These are phyloP conservation scores for Loxodes magnus DNA, from an alignment of 73 alveolate species.

Conservation along the genomic window DNA sequence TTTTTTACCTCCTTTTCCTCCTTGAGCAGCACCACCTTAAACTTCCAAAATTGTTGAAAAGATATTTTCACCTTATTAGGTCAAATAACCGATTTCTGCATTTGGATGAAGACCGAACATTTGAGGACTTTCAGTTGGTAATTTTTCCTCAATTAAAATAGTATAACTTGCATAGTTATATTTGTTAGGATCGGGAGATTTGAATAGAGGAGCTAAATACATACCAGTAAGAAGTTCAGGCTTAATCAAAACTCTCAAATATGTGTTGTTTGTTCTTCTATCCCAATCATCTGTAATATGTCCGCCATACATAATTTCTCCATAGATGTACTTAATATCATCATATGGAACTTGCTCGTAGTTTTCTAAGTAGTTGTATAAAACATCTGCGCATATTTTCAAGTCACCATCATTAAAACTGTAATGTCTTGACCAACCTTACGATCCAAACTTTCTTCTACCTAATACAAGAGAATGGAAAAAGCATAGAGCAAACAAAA, in stretches of 20 bases:
- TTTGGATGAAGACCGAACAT: constrained; percentile 98
- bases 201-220: constrained; percentile 94
- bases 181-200: constrained; percentile 98
- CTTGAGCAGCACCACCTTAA: constrained; percentile 77
- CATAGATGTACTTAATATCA: constrained; percentile 95
- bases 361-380: constrained; percentile 92
- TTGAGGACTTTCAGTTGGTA: constrained; percentile 93
- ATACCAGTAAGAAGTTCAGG: constrained; percentile 90
- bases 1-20: constrained; percentile 65
- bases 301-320: constrained; percentile 99
- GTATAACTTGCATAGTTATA: constrained; percentile 86
- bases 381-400: constrained; percentile 98
- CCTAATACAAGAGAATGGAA: constrained; percentile 98
- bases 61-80: constrained; percentile 68
- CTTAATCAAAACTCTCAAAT: constrained; percentile 82
- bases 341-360: constrained; percentile 99
- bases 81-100: constrained; percentile 97
- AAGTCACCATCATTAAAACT: constrained; percentile 99
- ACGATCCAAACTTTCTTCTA: constrained; percentile 96
- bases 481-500: constrained; percentile 95
- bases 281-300: constrained; percentile 99
- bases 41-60: constrained; percentile 88
- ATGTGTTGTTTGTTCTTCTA: constrained; percentile 97
- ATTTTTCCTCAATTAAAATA: constrained; percentile 87
- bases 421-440: constrained; percentile 97